Evolutionary conservation across 139 green algal species (phyloP).

Genomic region (Picocystis salinarum): DNA sequence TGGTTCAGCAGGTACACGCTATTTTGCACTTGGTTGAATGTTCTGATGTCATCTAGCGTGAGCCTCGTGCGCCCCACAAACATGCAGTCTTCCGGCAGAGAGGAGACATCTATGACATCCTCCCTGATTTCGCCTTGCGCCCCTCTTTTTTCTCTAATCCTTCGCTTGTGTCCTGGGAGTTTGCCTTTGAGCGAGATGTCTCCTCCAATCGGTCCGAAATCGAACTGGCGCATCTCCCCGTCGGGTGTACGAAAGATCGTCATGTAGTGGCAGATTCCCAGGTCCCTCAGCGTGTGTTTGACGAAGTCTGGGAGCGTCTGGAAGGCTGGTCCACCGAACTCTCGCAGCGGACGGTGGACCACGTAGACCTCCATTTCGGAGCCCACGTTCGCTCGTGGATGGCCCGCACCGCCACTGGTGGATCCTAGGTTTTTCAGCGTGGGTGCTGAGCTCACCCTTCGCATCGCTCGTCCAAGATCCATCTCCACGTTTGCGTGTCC

Average conservation of each 20-base stretch:
- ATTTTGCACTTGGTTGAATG: conserved; percentile 23
- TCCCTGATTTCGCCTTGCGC: conserved; percentile 16
- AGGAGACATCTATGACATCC: conserved; percentile 1
- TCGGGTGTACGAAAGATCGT: conserved; percentile 29
- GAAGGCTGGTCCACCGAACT: conserved; percentile 32
- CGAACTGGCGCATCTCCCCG: conserved; percentile 34
- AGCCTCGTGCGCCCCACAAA: conserved; percentile 31
- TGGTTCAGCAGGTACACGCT: conserved; percentile 29
- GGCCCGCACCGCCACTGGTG: too few species aligned
- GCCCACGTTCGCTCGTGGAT: too few species aligned
- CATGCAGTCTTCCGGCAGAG: conserved; percentile 24
- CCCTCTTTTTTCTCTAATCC: conserved; percentile 4
- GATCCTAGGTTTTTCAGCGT: too few species aligned
- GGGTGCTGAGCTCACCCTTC: too few species aligned
- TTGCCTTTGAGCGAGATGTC: conserved; percentile 29
- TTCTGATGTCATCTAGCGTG: conserved; percentile 25
- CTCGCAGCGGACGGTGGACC: conserved; percentile 23
- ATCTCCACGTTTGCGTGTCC: too few species aligned
- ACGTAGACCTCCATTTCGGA: conserved; percentile 41
- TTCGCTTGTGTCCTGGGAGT: not conserved
- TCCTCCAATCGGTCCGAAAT: conserved; percentile 39
- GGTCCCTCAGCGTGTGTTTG: conserved; percentile 19
- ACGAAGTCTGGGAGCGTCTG: conserved; percentile 16
- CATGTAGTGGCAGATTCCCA: conserved; percentile 45
- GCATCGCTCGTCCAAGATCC: too few species aligned